Evolutionary conservation across 441 rosid species (phyloP).

Genomic region (Populus hybrid): DNA sequence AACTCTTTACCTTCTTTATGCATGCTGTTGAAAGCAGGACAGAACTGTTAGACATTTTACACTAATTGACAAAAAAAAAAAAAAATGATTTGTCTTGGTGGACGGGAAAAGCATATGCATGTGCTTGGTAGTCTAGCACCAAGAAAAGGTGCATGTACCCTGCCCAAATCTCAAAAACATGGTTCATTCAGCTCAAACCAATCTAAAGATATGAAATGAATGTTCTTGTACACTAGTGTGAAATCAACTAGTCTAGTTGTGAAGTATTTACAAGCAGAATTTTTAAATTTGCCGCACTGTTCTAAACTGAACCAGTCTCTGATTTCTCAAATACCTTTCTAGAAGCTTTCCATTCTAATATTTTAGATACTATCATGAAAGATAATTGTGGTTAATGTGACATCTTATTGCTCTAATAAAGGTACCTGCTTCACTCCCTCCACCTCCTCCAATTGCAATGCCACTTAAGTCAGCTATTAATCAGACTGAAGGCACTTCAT

Average conservation of each 20-base stretch:
- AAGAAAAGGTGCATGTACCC: not conserved
- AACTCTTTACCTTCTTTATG: slow-evolving; percentile 5
- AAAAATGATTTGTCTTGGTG: not conserved
- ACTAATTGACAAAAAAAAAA: not conserved
- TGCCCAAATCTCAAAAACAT: not conserved
- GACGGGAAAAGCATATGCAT: not conserved
- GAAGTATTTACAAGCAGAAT: not conserved
- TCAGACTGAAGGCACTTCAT: slow-evolving; percentile 42
- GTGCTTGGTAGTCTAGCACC: not conserved
- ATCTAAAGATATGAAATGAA: not conserved
- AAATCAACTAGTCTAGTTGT: not conserved
- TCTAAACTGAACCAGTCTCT: not conserved
- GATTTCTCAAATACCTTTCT: not conserved
- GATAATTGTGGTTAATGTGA: not conserved
- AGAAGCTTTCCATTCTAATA: not conserved
- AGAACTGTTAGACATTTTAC: not conserved
- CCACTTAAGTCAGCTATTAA: slow-evolving; percentile 38
- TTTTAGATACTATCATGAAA: not conserved
- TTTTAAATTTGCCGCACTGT: not conserved
- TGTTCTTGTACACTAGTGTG: not conserved
- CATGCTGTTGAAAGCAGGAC: not conserved
- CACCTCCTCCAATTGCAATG: slow-evolving; percentile 65
- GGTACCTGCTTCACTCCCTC: slow-evolving; percentile 45
- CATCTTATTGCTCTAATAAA: slow-evolving; percentile 19
- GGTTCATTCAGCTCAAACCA: not conserved